Evolutionary conservation across 495 filamentous ascomycete species (phyloP), one percentile per base, ranked within the genome.

Genomic region (Trichoderma asperelloides): DNA sequence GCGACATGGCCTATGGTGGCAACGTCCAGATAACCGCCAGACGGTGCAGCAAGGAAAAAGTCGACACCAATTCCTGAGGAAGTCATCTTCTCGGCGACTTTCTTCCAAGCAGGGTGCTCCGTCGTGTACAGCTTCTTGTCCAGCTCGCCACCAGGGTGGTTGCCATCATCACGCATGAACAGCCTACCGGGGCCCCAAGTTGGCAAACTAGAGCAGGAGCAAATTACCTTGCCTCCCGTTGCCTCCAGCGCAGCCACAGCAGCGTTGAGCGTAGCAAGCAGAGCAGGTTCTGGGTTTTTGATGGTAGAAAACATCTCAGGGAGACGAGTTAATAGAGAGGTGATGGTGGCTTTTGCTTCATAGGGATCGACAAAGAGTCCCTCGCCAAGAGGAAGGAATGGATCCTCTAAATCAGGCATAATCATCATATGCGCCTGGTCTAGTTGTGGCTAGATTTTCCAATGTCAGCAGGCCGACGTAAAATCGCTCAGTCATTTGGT

Each of bases 361-460:
- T 96, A 90, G 12, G 96, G 93, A 75, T 99, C 95, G 4, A 97
- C 94, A 76, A 99, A 97, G 3, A 98, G 80, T 12, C 93, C 93
- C 63, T 96, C 90, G 69, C 89, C 91, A 18, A 98, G 80, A 57
- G 96, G 95, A 9, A 97, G 89, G 74, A 99, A 99, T 0, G 95
- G 94, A 70, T 99, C 95, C 70, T 99, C 92, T 66, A 99, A 85
- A 74, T 99, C 95, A 12, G 95, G 91, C 92, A 98, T 96, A 21
- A 98, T 93, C 81, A 98, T 87, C 94, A 98, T 97, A 72, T 99
- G 95, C 6, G 95, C 91, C 78, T 92, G 87, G 63, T 96, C 91
- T 33, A 97, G 79, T 37, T 86, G 79, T 23, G 91, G 78, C 89
- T 92, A 69, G 33, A 37, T 3, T 57, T 21, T 23, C 55, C 65